phyloP scores from a whole-genome alignment of 768 basidiomycete species.

The Phaffia tasmanica region DNA sequence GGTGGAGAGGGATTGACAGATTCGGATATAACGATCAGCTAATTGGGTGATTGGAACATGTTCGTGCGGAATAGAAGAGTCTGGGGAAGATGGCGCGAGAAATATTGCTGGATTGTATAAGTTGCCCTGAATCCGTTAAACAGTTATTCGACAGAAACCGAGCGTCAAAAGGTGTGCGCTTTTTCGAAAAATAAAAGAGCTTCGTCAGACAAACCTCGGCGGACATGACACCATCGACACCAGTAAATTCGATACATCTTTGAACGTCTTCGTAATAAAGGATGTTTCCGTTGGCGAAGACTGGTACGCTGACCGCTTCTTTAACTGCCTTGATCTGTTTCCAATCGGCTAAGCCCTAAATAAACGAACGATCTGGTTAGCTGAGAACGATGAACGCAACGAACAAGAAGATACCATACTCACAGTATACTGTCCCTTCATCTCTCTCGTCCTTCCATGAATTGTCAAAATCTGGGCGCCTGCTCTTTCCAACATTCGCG shows the following conservation, averaged over 20 bases:
- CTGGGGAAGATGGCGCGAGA: slow-evolving; percentile 26
- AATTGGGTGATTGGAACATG: slow-evolving; percentile 44
- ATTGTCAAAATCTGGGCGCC: slow-evolving; percentile 92
- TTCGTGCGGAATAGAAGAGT: slow-evolving; percentile 24
- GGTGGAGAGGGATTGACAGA: slow-evolving; percentile 61
- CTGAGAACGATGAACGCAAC: slow-evolving; percentile 1
- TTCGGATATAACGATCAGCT: slow-evolving; percentile 74
- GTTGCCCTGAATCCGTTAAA: slow-evolving; percentile 49
- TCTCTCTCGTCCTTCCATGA: slow-evolving; percentile 82
- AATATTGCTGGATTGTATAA: slow-evolving; percentile 83
- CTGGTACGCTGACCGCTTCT: slow-evolving; percentile 74
- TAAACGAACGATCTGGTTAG: slow-evolving; percentile 3
- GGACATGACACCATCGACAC: slow-evolving; percentile 84
- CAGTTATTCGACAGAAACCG: no score
- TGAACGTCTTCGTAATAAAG: slow-evolving; percentile 74
- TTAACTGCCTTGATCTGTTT: slow-evolving; percentile 82
- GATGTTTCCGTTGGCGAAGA: slow-evolving; percentile 95
- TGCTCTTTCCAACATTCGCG: slow-evolving; percentile 86
- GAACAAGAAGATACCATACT: slow-evolving; percentile 27
- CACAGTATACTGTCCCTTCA: slow-evolving; percentile 72
- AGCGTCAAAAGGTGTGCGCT: no score
- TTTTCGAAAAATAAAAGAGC: background rate
- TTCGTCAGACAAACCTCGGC: slow-evolving; percentile 47
- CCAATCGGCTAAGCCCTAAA: slow-evolving; percentile 77
- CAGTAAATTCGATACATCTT: slow-evolving; percentile 67